Conservation (phyloP, 176 grass and related monocot genomes). For the Otatea glauca region DNA sequence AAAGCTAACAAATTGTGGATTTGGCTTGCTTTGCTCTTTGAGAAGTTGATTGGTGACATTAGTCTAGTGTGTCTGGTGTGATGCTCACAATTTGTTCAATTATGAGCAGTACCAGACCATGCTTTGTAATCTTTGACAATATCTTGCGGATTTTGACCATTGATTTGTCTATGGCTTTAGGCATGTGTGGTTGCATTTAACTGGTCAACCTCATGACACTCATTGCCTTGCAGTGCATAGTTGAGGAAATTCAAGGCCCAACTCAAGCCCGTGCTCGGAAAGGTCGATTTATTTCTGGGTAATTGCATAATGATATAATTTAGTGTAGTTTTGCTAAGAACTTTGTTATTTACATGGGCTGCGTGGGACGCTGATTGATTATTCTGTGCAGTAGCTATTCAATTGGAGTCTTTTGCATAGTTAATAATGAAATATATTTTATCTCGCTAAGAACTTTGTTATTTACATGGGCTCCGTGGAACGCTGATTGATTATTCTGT, state of each 20-base stretch:
- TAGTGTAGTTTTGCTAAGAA: background rate
- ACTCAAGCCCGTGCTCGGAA: constrained; percentile 82
- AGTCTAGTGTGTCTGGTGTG: background rate
- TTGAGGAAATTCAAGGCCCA: constrained; percentile 97
- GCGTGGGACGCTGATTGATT: constrained; percentile 5
- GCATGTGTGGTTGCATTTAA: constrained; percentile 15
- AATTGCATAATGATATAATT: constrained; percentile 51
- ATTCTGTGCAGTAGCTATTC: constrained; percentile 4
- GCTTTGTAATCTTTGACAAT: constrained; percentile 12
- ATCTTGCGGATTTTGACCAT: background rate
- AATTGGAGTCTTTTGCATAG: constrained; percentile 22
- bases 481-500: constrained; percentile 25
- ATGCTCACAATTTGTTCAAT: constrained; percentile 1
- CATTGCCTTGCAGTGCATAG: constrained; percentile 80
- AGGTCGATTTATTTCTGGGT: constrained; percentile 99
- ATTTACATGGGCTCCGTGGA: background rate
- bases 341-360: constrained; percentile 11
- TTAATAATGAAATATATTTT: constrained; percentile 10
- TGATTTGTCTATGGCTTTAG: constrained; percentile 10
- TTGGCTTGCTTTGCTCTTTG: background rate
- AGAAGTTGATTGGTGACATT: constrained; percentile 19
- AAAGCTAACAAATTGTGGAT: too few relatives aligned
- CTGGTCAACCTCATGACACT: background rate
- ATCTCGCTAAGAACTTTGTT: background rate
- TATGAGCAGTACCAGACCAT: constrained; percentile 16